Evolutionary conservation across 176 grass and related monocot genomes (phyloP).

Genomic region (Bothriochloa decipiens): DNA sequence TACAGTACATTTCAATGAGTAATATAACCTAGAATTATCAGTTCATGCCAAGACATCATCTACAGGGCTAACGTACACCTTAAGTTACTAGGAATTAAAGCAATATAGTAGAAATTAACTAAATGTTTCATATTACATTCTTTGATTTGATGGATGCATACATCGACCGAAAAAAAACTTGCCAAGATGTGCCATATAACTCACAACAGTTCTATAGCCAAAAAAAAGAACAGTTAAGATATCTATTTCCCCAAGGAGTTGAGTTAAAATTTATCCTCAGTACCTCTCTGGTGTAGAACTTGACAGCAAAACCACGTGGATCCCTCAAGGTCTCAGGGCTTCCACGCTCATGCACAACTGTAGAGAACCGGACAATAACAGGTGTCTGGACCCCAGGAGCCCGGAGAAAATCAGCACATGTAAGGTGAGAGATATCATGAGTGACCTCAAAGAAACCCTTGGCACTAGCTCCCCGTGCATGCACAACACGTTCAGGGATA

Average conservation of each 20-base stretch:
- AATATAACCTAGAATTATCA: not conserved
- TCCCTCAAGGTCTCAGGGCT: conserved; percentile 91
- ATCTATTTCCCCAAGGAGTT: not conserved
- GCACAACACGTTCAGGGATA: conserved; percentile 87
- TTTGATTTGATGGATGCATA: not conserved
- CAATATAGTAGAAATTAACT: not conserved
- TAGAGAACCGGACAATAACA: conserved; percentile 79
- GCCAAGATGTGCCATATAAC: not conserved
- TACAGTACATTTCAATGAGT: not conserved
- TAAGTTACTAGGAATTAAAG: too few relatives aligned
- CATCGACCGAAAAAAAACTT: not conserved
- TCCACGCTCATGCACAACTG: conserved; percentile 85
- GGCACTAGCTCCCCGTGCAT: conserved; percentile 79
- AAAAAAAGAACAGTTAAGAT: not conserved
- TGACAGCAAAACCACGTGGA: conserved; percentile 83
- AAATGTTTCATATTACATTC: not conserved
- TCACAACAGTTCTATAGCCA: not conserved
- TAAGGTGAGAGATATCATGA: conserved; percentile 81
- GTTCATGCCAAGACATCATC: not conserved
- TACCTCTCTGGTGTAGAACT: conserved; percentile 98
- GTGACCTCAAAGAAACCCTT: conserved; percentile 96
- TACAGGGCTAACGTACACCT: not conserved
- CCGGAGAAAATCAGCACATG: conserved; percentile 82
- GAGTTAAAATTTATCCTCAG: not conserved
- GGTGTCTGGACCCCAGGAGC: conserved; percentile 80